Evolutionary conservation across 2,329 filamentous ascomycete species (phyloP).

Genomic region (Fusarium udum): DNA sequence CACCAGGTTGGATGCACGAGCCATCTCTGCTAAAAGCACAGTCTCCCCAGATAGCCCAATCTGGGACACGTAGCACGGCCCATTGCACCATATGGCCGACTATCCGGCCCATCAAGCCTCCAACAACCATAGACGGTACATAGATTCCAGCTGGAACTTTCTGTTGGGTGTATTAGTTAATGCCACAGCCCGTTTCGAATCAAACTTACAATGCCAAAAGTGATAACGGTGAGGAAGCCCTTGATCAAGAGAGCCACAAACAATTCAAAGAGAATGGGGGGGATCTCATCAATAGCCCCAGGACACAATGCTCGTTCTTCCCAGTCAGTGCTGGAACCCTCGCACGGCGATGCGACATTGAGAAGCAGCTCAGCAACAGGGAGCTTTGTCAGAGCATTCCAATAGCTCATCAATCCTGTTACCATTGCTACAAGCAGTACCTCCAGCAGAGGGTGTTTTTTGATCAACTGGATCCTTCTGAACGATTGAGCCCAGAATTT

Average conservation of each 20-base stretch:
- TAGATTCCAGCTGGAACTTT: constrained; percentile 98
- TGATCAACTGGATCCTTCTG: constrained; percentile 81
- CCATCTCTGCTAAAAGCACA: constrained; percentile 78
- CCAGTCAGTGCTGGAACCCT: constrained; percentile 71
- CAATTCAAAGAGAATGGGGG: constrained; percentile 76
- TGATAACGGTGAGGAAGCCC: constrained; percentile 85
- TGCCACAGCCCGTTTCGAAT: background rate
- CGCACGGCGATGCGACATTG: constrained; percentile 89
- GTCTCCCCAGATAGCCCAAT: constrained; percentile 76
- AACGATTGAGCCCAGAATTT: constrained; percentile 90
- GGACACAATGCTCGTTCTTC: constrained; percentile 82
- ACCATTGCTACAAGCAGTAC: constrained; percentile 86
- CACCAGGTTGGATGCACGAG: constrained; percentile 93
- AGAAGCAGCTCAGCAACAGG: constrained; percentile 91
- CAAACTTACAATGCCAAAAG: constrained; percentile 80
- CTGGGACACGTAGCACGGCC: constrained; percentile 76
- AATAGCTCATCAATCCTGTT: constrained; percentile 88
- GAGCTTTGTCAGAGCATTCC: constrained; percentile 90
- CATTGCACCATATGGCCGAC: constrained; percentile 88
- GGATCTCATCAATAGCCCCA: constrained; percentile 76
- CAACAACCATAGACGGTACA: constrained; percentile 98
- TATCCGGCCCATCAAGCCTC: constrained; percentile 87
- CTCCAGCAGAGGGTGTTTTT: constrained; percentile 84
- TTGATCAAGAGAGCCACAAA: constrained; percentile 88
- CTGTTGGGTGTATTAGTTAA: constrained; percentile 48